Evolutionary conservation across 371 early-diverging fungal species (phyloP).

Genomic region (Apophysomyces sp.): DNA sequence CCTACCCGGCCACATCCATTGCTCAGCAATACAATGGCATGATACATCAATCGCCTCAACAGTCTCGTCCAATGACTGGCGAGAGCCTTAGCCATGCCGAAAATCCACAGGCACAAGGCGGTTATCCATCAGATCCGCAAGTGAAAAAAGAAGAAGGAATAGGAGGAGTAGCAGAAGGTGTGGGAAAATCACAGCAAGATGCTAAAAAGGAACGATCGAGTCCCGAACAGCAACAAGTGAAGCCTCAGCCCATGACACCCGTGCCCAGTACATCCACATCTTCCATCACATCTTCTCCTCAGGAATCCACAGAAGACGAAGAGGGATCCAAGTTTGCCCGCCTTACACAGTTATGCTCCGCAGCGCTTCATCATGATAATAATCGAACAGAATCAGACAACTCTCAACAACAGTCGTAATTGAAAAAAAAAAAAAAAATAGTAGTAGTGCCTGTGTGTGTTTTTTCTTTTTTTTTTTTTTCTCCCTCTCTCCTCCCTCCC

Average conservation of each 20-base stretch:
- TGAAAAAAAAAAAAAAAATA: conserved; percentile 1
- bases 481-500: neutral
- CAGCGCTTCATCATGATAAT: conserved; percentile 34
- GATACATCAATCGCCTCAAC: conserved; percentile 4
- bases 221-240: conserved; percentile 13
- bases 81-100: neutral
- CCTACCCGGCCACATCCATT: neutral
- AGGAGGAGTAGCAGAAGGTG: neutral
- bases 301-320: conserved; percentile 30
- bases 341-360: conserved; percentile 44
- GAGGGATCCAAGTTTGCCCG: conserved; percentile 35
- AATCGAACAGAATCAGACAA: conserved; percentile 8
- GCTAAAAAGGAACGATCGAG: conserved; percentile 1
- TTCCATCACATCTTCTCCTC: conserved; percentile 36
- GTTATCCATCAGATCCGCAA: neutral
- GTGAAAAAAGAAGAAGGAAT: neutral
- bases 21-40: neutral
- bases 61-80: neutral
- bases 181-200: neutral
- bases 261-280: conserved; percentile 41
- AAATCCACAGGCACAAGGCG: neutral
- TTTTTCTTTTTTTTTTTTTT: conserved; percentile 8
- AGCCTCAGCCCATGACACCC: conserved; percentile 33
- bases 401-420: conserved; percentile 10
- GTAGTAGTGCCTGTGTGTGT: neutral